Base-by-base conservation (phyloP, 2,329 filamentous ascomycete genomes). In the Neocatenulostroma microsporum region DNA sequence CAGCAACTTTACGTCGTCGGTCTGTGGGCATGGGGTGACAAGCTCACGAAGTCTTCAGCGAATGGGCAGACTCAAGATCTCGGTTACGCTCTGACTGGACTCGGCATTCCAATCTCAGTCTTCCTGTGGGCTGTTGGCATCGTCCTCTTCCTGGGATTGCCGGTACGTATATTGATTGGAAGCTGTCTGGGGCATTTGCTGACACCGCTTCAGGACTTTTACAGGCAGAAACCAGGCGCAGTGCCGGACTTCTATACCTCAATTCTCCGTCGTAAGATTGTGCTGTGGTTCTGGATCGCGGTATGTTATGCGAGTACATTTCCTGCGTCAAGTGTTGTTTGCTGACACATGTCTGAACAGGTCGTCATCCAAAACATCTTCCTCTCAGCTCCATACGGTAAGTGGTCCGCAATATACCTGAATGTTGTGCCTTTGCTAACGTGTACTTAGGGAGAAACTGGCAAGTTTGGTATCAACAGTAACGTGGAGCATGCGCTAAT, bases 11-110 rank as follows among this genome's bases (percentile, higher is more conserved):
- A 81, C 54, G 68, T 79, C 34, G 70, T 76, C 17, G 72, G 68
- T 5, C 65, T 82, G 10, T 82, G 77, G 77, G 80, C 74, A 53
- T 82, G 78, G 78, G 78, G 78, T 20, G 68, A 69, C 6, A 64
- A 69, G 40, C 62, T 78, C 30, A 68, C 70, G 11, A 62, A 62
- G 36, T 54, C 62, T 1, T 65, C 63, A 9, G 53, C 62, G 14
- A 61, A 60, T 15, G 70, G 68, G 9, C 51, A 63, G 30, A 53
- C 61, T 1, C 46, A 46, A 8, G 37, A 39, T 17, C 42, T 54
- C 12, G 51, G 34, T 21, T 20, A 6, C 21, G 32, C 21, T 3
- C 34, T 64, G 44, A 62, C 62, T 4, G 72, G 72, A 14, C 69
- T 80, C 40, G 72, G 71, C 21, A 53, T 77, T 3, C 77, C 78